Base-by-base conservation (phyloP, 176 grass and related monocot genomes). In the Elymus sibiricus region DNA sequence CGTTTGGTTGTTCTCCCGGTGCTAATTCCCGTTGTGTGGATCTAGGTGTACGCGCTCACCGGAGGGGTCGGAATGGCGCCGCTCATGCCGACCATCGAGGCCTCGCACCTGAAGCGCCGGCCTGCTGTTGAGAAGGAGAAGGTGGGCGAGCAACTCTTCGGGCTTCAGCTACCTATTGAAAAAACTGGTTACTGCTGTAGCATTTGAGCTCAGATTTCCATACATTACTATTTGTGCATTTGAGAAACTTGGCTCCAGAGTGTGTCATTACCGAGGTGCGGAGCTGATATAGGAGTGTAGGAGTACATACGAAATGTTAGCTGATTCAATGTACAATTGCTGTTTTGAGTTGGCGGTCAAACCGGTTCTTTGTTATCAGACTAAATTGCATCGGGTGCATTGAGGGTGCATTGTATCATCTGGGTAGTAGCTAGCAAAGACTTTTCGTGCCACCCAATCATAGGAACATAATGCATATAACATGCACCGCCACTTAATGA, bases 41-140 rank as follows among this genome's bases (percentile, higher is more conserved):
- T 74, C 14, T 66, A 98, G 97, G 94, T 98, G 28, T 96, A 98
- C 76, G 94, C 94, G 13, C 97, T 98, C 75, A 96, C 94, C 14
- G 90, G 97, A 85, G 97, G 94, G 5, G 88, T 96, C 73, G 93
- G 90, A 42, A 88, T 95, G 92, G 79, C 94, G 43, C 92, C 92
- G 63, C 82, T 95, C 72, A 95, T 96, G 94, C 94, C 94, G 7
- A 88, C 89, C 64, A 29, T 98, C 76, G 97, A 98, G 74, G 86
- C 91, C 40, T 95, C 94, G 9, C 92, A 91, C 82, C 76, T 98
- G 79, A 98, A 96, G 87, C 87, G 88, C 35, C 87, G 90, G 44
- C 97, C 94, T 38, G 84, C 51, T 84, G 84, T 76, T 34, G 97
- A 90, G 61, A 80, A 84, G 51, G 81, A 85, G 70, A 86, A 82